Base-by-base conservation (phyloP, 2,329 filamentous ascomycete species). In the Sporothrix pallida region DNA sequence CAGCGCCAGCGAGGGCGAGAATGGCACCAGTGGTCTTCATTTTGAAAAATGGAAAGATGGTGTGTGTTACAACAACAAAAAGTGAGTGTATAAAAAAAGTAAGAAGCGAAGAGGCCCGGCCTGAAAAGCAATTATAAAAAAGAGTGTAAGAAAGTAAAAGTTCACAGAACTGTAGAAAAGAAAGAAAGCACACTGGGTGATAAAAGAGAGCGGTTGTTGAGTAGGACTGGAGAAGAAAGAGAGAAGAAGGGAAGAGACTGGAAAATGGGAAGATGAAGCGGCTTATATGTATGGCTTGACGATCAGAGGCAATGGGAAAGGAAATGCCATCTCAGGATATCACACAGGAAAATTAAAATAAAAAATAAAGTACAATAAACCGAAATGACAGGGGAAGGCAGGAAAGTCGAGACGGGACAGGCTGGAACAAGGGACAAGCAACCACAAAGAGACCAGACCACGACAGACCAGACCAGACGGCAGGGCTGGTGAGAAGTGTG, bases 1-100 rank as follows among this genome's bases (percentile, higher is more conserved):
- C 78, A 9, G 78, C 54, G 76, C 79, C 78, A 74, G 76, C 78
- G 20, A 81, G 77, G 78, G 79, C 78, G 58, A 79, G 50, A 42
- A 81, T 52, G 7, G 79, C 77, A 73, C 77, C 17, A 54, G 77
- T 77, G 63, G 79, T 80, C 80, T 75, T 75, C 74, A 75, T 75
- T 44, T 50, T 75, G 71, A 13, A 9, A 46, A 31, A 15, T n/a
- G 63, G 13, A 60, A 50, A 74, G 50, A 68, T 42, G 10, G 37
- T 42, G 52, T 17, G n/a, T 37, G 12, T 70, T 52, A 56, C 70
- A 72, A 73, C 23, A 68, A 67, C 44, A 48, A 58, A 37, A 37
- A 65, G 17, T n/a, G 50, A 20, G 48, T 62, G 20, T 54, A 72
- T 50, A n/a, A 26, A 73, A 74, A 50, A 48, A 26, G 37, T 17